Evolutionary conservation across 2,329 filamentous ascomycete genomes (phyloP).

Genomic region (Pestalotiopsis sp.): DNA sequence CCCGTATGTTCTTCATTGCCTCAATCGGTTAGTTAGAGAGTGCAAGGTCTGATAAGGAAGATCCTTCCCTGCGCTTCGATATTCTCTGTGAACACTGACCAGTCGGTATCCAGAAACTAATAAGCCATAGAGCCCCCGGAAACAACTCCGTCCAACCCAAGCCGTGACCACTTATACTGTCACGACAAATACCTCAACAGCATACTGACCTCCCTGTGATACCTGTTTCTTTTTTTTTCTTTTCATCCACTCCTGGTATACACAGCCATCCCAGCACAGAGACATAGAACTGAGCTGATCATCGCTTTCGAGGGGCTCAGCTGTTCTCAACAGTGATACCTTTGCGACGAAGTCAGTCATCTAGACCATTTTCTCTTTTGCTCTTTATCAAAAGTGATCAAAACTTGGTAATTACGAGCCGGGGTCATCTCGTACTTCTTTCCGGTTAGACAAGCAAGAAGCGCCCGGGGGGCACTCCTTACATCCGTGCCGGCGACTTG

Average conservation of each 20-base stretch:
- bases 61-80: not conserved
- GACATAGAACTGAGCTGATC: constrained; percentile 5
- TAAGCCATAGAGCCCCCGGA: constrained; percentile 12
- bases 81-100: not conserved
- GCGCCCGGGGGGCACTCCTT: constrained; percentile 23
- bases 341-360: not conserved
- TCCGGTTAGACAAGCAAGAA: not conserved
- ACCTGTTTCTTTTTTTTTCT: not conserved
- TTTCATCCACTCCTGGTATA: not conserved
- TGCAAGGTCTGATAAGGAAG: constrained; percentile 9
- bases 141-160: not conserved
- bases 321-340: not conserved
- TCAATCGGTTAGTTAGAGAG: constrained; percentile 10
- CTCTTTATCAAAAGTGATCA: not conserved
- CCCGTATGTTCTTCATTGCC: constrained; percentile 11
- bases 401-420: not conserved
- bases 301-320: constrained; percentile 16
- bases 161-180: constrained; percentile 3
- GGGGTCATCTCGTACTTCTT: not conserved
- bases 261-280: not conserved
- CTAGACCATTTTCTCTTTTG: constrained; percentile 20
- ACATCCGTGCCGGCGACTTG: constrained; percentile 35
- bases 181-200: constrained; percentile 2
- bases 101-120: constrained; percentile 6
- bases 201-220: not conserved